Conservation (phyloP, 2,329 filamentous ascomycete species). For the Trichoderma atroviride region DNA sequence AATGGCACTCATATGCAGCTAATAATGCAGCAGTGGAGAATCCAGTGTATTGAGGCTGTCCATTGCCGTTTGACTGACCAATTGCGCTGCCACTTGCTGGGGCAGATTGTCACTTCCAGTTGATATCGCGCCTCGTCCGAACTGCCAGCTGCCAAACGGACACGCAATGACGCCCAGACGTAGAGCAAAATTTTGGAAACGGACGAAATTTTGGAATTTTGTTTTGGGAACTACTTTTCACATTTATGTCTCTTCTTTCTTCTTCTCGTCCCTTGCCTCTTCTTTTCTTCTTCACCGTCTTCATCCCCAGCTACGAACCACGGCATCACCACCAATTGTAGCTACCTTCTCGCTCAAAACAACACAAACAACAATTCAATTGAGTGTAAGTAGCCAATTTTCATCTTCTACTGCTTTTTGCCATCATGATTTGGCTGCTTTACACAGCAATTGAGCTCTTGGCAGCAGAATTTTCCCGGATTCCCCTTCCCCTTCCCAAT, state of each 20-base stretch:
- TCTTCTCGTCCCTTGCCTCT: background rate
- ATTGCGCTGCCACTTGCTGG: background rate
- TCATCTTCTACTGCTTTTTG: background rate
- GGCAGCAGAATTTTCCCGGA: background rate
- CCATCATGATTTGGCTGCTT: background rate
- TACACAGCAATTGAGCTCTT: background rate
- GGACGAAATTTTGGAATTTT: background rate
- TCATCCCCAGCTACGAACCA: background rate
- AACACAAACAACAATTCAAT: background rate
- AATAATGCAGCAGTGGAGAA: background rate
- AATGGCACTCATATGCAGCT: background rate
- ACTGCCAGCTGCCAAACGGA: slow-evolving; percentile 26
- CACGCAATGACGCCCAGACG: background rate
- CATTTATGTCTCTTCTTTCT: background rate
- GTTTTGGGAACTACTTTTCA: background rate
- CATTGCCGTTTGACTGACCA: background rate
- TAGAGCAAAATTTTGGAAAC: background rate
- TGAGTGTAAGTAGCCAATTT: slow-evolving; percentile 5
- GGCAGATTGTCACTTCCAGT: background rate
- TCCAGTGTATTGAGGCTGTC: background rate
- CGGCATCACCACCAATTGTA: background rate
- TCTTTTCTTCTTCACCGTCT: background rate
- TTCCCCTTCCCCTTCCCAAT: background rate
- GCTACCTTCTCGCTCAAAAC: background rate
- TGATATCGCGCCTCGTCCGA: slow-evolving; percentile 1